Evolutionary conservation across 2,329 filamentous ascomycete species (phyloP), one percentile per base, ranked within the genome.

Genomic region (Periglandula ipomoeae): DNA sequence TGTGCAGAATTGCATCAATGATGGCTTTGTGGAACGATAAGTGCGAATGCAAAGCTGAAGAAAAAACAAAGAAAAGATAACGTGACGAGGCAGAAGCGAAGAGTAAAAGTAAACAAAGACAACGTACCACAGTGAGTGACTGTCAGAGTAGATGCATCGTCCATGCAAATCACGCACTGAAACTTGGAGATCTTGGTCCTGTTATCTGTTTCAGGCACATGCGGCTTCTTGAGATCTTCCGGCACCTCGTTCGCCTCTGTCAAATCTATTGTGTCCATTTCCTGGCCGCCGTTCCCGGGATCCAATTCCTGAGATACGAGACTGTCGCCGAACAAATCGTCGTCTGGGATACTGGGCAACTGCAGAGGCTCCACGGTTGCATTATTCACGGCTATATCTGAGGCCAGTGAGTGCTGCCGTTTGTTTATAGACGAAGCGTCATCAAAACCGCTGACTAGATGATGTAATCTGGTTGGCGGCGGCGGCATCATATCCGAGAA

Each of bases 151-250:
- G 72, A 74, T 23, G 71, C 74, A 52, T 79, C 71, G 52, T 84
- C 81, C 78, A 84, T 81, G 63, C 81, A 85, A 50, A 85, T 84
- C 39, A 81, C 78, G 53, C 81, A 85, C 62, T 84, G 78, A 43
- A 83, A 81, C 4, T 69, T 67, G 40, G 71, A 68, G 15, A 85
- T 62, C 60, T 76, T 79, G 58, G 71, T 61, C 45, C 64, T 70
- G 10, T 73, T 76, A 45, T 76, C 74, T 44, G 69, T 66, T 47
- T 72, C 67, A 15, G 44, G 39, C 11, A 8, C 10, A 7, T 37
- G 19, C 10, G 69, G 69, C 52, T 69, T 66, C 50, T 66, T 63
- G n/a, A 72, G 60, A 43, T 73, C 64, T 10, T 67, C 61, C 0
- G 71, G 71, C 2, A 74, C 64, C 34, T 71, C 69, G 10, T 69